These are phyloP conservation scores for Mucor plumbeus DNA, from an alignment of 371 early-diverging fungal species.

Conservation along the genomic window DNA sequence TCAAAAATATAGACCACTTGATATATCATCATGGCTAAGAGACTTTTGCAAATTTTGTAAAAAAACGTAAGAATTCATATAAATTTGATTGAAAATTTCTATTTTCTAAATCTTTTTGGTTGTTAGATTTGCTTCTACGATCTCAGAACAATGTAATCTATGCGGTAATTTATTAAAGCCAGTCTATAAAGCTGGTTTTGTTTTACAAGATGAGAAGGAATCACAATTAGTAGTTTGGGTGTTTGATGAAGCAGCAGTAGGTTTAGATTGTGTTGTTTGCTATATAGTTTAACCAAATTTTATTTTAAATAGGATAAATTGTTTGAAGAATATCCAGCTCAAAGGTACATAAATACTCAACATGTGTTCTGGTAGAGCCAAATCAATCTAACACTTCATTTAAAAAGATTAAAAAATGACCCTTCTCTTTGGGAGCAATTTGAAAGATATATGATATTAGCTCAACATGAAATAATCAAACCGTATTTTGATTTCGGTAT, in stretches of 20 bases:
- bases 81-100: neutral
- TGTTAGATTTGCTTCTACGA: neutral
- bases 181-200: neutral
- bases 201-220: neutral
- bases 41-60: neutral
- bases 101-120: neutral
- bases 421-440: neutral
- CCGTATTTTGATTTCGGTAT: neutral
- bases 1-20: neutral
- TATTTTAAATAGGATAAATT: neutral
- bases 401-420: neutral
- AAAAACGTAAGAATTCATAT: constrained; percentile 6
- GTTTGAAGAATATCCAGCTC: neutral
- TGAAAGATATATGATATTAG: neutral
- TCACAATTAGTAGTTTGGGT: neutral
- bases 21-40: constrained; percentile 10
- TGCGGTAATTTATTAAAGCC: neutral
- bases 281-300: neutral
- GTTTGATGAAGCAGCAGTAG: constrained; percentile 10
- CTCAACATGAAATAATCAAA: neutral
- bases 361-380: too few relatives aligned
- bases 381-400: neutral
- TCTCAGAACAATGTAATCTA: neutral
- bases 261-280: neutral
- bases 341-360: neutral